Evolutionary conservation across 306 rosid genomes (phyloP).

Genomic region (Lathyrus aphaca): DNA sequence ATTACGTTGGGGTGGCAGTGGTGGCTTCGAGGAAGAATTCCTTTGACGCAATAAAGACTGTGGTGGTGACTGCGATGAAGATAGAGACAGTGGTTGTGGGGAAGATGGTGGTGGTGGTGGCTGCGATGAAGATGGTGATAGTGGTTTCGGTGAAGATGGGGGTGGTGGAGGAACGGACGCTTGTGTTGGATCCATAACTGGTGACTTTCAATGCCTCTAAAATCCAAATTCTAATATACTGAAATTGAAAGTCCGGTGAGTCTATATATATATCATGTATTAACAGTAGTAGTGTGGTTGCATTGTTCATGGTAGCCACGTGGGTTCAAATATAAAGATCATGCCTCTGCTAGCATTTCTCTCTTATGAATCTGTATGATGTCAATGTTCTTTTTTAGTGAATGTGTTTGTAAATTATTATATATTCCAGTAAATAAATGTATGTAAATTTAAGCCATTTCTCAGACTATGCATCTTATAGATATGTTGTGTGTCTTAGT

Average conservation of each 20-base stretch:
- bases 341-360: slow-evolving; percentile 23
- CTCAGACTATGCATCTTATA: slow-evolving; percentile 2
- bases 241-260: too few species aligned
- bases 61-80: too few species aligned
- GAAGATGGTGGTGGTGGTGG: too few species aligned
- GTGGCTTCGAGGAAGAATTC: not conserved
- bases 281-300: slow-evolving; percentile 81
- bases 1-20: not conserved
- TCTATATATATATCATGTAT: too few species aligned
- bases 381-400: slow-evolving; percentile 29
- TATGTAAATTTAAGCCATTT: slow-evolving; percentile 36
- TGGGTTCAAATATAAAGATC: slow-evolving; percentile 57
- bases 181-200: too few species aligned
- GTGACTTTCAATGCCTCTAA: too few species aligned
- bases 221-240: too few species aligned
- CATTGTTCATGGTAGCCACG: slow-evolving; percentile 75
- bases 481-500: not conserved
- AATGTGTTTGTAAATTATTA: slow-evolving; percentile 38
- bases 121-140: too few species aligned
- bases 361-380: slow-evolving; percentile 14
- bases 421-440: slow-evolving; percentile 28
- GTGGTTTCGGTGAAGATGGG: too few species aligned
- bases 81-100: too few species aligned
- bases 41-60: too few species aligned
- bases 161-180: too few species aligned